These are phyloP conservation scores for Dipteronia sinensis DNA, from an alignment of 345 rosid genomes.

Conservation along the genomic window DNA sequence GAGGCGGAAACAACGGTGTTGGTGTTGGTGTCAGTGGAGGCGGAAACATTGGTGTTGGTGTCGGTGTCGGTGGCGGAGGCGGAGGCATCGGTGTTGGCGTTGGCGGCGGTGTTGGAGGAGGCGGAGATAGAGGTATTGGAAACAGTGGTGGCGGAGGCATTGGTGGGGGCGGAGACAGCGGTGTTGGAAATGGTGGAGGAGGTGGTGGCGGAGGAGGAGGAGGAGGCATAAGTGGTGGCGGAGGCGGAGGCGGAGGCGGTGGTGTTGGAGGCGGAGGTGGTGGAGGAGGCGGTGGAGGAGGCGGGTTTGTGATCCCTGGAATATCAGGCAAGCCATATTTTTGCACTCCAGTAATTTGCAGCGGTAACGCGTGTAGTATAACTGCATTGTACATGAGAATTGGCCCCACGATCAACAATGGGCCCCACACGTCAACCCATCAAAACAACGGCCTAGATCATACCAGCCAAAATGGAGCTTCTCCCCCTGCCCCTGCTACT, in stretches of 20 bases:
- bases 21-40: background rate
- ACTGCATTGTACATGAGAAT: background rate
- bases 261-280: background rate
- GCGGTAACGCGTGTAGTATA: background rate
- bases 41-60: background rate
- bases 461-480: background rate
- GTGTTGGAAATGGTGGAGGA: background rate
- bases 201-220: background rate
- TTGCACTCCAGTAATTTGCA: slow-evolving; percentile 11
- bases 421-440: background rate
- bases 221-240: background rate
- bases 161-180: background rate
- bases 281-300: background rate
- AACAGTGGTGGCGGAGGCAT: background rate
- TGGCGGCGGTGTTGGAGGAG: background rate
- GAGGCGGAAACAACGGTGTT: background rate
- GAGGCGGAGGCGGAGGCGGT: background rate
- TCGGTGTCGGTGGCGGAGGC: background rate
- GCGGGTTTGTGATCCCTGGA: background rate
- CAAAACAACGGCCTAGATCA: background rate
- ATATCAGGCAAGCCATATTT: background rate
- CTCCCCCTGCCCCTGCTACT: background rate
- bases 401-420: background rate
- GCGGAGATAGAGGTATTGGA: background rate
- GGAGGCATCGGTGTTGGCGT: background rate